phyloP scores from a whole-genome alignment of 345 rosid genomes.

The Toxicodendron radicans region DNA sequence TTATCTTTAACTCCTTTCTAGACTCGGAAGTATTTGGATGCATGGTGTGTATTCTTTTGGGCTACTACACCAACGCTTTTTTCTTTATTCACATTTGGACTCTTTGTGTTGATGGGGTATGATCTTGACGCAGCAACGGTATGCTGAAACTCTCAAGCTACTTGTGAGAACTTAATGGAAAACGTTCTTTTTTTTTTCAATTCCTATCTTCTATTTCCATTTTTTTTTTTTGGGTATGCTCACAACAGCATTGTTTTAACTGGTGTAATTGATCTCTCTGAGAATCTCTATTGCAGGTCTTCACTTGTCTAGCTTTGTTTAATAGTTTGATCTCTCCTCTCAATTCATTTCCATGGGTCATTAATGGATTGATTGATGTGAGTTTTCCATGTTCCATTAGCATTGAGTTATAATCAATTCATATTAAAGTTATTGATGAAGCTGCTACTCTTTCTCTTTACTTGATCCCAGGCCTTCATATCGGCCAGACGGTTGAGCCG shows the following conservation, averaged over 20 bases:
- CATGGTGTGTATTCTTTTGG: constrained; percentile 99
- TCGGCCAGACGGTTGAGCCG: constrained; percentile 77
- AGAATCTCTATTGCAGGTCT: constrained; percentile 57
- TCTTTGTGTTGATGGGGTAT: constrained; percentile 82
- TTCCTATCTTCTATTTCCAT: neutral
- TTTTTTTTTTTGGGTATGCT: neutral
- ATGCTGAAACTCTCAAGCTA: constrained; percentile 15
- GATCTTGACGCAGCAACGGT: constrained; percentile 96
- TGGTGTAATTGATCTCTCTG: constrained; percentile 9
- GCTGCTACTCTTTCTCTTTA: constrained; percentile 17
- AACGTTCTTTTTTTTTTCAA: constrained; percentile 14
- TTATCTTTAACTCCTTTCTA: constrained; percentile 32
- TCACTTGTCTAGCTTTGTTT: constrained; percentile 90
- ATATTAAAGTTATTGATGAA: constrained; percentile 12
- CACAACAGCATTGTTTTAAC: neutral
- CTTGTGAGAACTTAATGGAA: neutral
- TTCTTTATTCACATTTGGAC: constrained; percentile 85
- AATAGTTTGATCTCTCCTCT: constrained; percentile 88
- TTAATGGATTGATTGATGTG: constrained; percentile 92
- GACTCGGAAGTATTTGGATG: constrained; percentile 94
- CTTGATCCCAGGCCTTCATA: constrained; percentile 66
- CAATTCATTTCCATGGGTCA: constrained; percentile 97
- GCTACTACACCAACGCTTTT: constrained; percentile 95
- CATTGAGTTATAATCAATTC: constrained; percentile 7
- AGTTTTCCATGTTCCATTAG: constrained; percentile 33